Percentiles rank a stretch among this genome's conserved stretches.
Conservation (phyloP, 164 flowering plant genomes). For the Echeveria elegans region DNA sequence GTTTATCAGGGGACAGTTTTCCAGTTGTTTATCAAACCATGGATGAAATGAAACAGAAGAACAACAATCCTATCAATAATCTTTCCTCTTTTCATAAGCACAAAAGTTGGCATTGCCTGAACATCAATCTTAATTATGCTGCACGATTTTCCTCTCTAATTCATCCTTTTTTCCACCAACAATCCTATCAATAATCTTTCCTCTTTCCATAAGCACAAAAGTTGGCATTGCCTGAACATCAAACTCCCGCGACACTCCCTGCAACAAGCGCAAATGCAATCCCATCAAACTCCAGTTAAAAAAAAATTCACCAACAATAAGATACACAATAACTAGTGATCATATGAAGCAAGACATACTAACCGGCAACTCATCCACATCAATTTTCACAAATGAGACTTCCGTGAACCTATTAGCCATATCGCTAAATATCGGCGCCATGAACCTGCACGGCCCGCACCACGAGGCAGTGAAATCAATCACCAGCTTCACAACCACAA, state of each 20-base stretch:
- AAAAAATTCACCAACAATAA: neutral
- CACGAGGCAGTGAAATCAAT: slow-evolving; percentile 61
- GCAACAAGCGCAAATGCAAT: slow-evolving; percentile 9
- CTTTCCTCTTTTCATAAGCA: slow-evolving; percentile 62
- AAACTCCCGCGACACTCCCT: slow-evolving; percentile 36
- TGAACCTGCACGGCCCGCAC: slow-evolving; percentile 58
- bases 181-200: slow-evolving; percentile 34
- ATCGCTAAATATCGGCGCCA: slow-evolving; percentile 40
- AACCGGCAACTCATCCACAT: slow-evolving; percentile 53
- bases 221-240: slow-evolving; percentile 42
- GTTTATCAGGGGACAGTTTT: neutral
- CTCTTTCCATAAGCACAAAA: slow-evolving; percentile 30
- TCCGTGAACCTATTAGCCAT: slow-evolving; percentile 35
- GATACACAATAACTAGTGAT: neutral
- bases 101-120: slow-evolving; percentile 79
- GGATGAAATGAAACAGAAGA: neutral
- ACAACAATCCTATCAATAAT: slow-evolving; percentile 51
- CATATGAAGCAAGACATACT: no score
- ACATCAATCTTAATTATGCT: slow-evolving; percentile 45
- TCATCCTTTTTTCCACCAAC: slow-evolving; percentile 41
- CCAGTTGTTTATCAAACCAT: neutral
- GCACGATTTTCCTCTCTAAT: slow-evolving; percentile 32
- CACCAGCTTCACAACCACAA: slow-evolving; percentile 38
- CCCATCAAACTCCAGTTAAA: neutral
- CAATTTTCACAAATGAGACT: slow-evolving; percentile 57